These are phyloP conservation scores for Metschnikowia colocasiae DNA, from an alignment of 805 yeast species.

Conservation along the genomic window DNA sequence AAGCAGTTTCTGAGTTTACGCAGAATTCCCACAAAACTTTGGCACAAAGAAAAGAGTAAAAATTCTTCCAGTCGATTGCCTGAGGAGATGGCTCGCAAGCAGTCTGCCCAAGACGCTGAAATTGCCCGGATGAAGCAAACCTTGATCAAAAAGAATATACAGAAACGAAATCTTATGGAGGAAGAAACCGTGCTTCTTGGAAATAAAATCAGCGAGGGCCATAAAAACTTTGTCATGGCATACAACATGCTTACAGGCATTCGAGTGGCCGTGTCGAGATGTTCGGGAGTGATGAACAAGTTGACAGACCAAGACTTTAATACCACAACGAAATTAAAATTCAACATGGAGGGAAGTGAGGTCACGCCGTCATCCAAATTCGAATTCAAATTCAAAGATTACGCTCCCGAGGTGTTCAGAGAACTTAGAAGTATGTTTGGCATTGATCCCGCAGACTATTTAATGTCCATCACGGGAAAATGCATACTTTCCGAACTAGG, in stretches of 20 bases:
- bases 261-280: conserved; percentile 88
- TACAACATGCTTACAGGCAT: conserved; percentile 97
- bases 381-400: conserved; percentile 95
- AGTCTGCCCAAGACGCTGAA: conserved; percentile 34
- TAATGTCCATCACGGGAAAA: conserved; percentile 87
- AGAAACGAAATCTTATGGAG: conserved; percentile 38
- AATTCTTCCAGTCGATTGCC: background rate
- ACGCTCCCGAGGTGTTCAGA: conserved; percentile 90
- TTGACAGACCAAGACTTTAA: conserved; percentile 68
- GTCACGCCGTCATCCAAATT: conserved; percentile 90
- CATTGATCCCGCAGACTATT: conserved; percentile 92
- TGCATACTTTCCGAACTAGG: conserved; percentile 88
- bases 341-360: conserved; percentile 83
- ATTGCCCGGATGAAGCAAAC: conserved; percentile 50
- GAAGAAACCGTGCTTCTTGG: conserved; percentile 68
- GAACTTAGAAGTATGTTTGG: conserved; percentile 77
- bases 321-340: conserved; percentile 73
- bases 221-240: conserved; percentile 88
- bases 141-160: conserved; percentile 41
- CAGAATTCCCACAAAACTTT: conserved; percentile 10
- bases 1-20: conserved; percentile 12
- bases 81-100: conserved; percentile 3
- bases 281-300: conserved; percentile 79
- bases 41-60: conserved; percentile 4
- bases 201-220: conserved; percentile 86